These are phyloP conservation scores for Saccharomycopsis sp. DNA, from an alignment of 805 yeast genomes.

Conservation along the genomic window DNA sequence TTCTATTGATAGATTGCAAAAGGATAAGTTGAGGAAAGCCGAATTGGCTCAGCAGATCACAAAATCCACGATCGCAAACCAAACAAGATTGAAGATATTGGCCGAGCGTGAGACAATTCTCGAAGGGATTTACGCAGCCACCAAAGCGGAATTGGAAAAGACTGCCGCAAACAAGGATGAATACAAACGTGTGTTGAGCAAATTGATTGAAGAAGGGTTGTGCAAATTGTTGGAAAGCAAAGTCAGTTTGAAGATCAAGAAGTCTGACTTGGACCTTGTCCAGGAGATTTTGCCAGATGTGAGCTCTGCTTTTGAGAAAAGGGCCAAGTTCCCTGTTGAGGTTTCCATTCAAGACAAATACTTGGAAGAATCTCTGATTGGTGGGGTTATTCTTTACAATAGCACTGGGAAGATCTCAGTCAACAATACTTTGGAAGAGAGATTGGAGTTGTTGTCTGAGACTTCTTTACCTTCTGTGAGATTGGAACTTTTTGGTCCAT, in stretches of 20 bases:
- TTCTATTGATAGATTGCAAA: conserved; percentile 73
- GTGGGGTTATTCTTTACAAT: conserved; percentile 75
- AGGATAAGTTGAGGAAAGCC: conserved; percentile 81
- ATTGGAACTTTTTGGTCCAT: conserved; percentile 79
- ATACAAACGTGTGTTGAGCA: conserved; percentile 62
- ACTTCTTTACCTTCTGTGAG: conserved; percentile 90
- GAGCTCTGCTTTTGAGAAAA: conserved; percentile 56
- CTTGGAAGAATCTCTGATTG: conserved; percentile 53
- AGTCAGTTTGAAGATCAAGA: conserved; percentile 57
- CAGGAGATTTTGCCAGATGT: conserved; percentile 34
- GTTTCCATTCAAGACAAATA: conserved; percentile 43
- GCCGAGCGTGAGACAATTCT: conserved; percentile 78
- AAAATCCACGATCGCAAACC: conserved; percentile 90
- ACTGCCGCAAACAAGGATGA: conserved; percentile 42
- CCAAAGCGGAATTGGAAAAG: conserved; percentile 52
- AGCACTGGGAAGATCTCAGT: conserved; percentile 77
- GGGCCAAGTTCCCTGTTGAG: conserved; percentile 48
- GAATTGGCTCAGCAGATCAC: conserved; percentile 89
- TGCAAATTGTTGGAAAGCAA: conserved; percentile 64
- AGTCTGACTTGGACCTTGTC: conserved; percentile 53
- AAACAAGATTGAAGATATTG: conserved; percentile 85
- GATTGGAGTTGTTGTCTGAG: conserved; percentile 73
- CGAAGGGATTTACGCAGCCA: conserved; percentile 61
- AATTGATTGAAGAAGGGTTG: conserved; percentile 72
- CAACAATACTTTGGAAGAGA: conserved; percentile 89